These are phyloP conservation scores for Wallacemonas collosoma DNA, from an alignment of 208 protist species.

Conservation along the genomic window DNA sequence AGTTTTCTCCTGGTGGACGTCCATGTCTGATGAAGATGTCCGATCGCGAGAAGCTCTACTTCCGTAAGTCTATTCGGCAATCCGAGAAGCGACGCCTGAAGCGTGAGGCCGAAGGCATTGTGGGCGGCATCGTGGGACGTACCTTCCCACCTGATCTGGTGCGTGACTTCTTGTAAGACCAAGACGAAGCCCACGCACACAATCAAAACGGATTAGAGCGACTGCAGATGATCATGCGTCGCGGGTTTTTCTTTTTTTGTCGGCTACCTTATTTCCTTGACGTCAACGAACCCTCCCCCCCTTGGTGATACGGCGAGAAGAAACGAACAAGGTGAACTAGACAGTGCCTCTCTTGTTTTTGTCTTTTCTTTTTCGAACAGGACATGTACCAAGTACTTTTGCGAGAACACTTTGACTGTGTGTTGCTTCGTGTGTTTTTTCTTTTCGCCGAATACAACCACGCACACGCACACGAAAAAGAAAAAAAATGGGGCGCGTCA, in stretches of 20 bases:
- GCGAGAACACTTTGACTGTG: too few relatives aligned
- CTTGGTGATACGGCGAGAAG: too few relatives aligned
- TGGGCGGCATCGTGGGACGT: conserved; percentile 19
- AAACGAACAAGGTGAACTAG: too few relatives aligned
- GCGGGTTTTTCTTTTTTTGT: too few relatives aligned
- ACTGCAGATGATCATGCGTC: too few relatives aligned
- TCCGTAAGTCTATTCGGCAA: conserved; percentile 31
- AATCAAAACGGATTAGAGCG: neutral
- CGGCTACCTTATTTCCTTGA: too few relatives aligned
- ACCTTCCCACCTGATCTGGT: conserved; percentile 23
- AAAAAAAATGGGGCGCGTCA: too few relatives aligned
- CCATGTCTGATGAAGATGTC: conserved; percentile 13
- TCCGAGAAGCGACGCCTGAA: conserved; percentile 31
- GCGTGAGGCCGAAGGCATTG: conserved; percentile 22
- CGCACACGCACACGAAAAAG: too few relatives aligned
- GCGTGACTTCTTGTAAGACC: neutral
- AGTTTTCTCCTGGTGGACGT: neutral
- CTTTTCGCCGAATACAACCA: too few relatives aligned
- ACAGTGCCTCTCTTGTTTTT: neutral
- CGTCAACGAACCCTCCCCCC: too few relatives aligned
- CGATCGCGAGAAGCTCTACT: conserved; percentile 45
- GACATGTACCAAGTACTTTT: neutral
- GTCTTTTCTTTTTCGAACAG: neutral
- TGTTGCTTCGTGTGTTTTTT: too few relatives aligned
- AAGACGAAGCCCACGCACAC: conserved; percentile 4